Evolutionary conservation across 805 yeast species (phyloP).

Genomic region (Saccharomyces kudriavzevii): DNA sequence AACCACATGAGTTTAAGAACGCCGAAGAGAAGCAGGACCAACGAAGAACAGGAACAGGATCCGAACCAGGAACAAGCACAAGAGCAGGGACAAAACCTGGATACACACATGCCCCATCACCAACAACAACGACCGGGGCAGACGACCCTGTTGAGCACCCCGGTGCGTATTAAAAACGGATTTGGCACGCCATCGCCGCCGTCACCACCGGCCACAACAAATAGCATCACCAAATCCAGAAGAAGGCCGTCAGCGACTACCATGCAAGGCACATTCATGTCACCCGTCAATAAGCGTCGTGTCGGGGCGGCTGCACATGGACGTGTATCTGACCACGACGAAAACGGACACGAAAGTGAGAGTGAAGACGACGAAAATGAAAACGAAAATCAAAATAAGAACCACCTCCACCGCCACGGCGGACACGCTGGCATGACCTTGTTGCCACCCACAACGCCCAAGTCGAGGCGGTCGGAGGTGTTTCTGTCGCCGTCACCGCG

Average conservation of each 20-base stretch:
- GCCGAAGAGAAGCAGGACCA: neutral
- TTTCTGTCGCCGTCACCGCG: slow-evolving; percentile 30
- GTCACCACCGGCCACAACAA: neutral
- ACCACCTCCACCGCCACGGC: slow-evolving; percentile 2
- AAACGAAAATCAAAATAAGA: slow-evolving; percentile 1
- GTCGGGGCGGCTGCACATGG: neutral
- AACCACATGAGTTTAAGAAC: neutral
- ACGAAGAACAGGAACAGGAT: neutral
- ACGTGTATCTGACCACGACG: neutral
- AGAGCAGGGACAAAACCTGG: neutral
- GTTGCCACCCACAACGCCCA: slow-evolving; percentile 30
- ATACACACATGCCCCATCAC: neutral
- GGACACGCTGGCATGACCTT: slow-evolving; percentile 13
- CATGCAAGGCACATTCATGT: neutral
- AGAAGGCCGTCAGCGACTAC: neutral
- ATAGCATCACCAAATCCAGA: neutral
- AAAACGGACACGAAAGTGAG: neutral
- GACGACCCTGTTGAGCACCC: neutral
- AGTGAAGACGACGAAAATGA: neutral
- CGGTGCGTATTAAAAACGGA: neutral
- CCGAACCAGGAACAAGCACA: neutral
- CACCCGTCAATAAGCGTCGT: neutral
- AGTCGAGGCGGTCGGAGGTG: slow-evolving; percentile 24
- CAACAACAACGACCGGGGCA: neutral
- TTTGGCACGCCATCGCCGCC: neutral